Conservation (phyloP, 495 filamentous ascomycete genomes). For the Coniosporium apollinis region DNA sequence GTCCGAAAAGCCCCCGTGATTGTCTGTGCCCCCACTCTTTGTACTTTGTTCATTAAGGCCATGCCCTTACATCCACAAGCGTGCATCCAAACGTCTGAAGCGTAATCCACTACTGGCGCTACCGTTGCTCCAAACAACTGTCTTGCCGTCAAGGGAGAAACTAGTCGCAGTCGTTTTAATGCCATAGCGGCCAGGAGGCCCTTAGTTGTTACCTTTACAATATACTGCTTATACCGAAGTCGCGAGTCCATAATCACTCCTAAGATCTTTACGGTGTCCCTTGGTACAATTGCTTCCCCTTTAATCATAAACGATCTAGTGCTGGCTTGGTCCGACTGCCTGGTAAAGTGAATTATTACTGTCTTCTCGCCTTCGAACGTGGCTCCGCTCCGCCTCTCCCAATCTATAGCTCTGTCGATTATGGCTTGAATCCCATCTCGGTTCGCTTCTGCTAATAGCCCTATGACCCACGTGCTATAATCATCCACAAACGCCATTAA, state of each 20-base stretch:
- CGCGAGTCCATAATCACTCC: conserved; percentile 11
- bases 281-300: conserved; percentile 6
- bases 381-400: conserved; percentile 10
- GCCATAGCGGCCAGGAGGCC: conserved; percentile 6
- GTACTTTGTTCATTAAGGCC: neutral
- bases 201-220: conserved; percentile 4
- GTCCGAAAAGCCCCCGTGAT: conserved; percentile 5
- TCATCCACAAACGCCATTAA: conserved; percentile 16
- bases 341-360: conserved; percentile 14
- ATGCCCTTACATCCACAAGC: neutral
- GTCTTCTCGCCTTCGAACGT: conserved; percentile 12
- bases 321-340: neutral
- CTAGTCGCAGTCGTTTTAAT: conserved; percentile 2
- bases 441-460: conserved; percentile 10
- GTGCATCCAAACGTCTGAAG: conserved; percentile 2
- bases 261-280: conserved; percentile 10
- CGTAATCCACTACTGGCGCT: conserved; percentile 8
- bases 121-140: conserved; percentile 11
- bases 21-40: conserved; percentile 1
- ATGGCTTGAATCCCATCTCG: conserved; percentile 7
- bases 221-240: conserved; percentile 9
- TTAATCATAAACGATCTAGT: conserved; percentile 9
- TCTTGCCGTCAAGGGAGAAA: conserved; percentile 5
- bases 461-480: conserved; percentile 11
- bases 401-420: conserved; percentile 10